Percentiles rank a stretch among this genome's conserved stretches.
Evolutionary conservation across 495 filamentous ascomycete genomes (phyloP).

Genomic region (Physcia stellaris): DNA sequence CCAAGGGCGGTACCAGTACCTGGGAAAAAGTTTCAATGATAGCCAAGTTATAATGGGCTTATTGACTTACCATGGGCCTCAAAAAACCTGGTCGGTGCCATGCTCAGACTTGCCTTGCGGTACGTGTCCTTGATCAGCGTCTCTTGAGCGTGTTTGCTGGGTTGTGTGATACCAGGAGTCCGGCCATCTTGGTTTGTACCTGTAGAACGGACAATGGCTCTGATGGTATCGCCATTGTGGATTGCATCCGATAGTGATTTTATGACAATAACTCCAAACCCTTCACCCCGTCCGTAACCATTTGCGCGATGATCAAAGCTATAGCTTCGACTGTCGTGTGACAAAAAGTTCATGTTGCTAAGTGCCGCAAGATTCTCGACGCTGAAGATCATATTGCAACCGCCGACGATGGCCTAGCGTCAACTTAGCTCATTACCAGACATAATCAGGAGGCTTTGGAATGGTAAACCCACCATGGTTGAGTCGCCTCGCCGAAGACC

Average conservation of each 20-base stretch:
- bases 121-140: conserved; percentile 12
- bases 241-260: conserved; percentile 26
- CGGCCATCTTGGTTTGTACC: conserved; percentile 24
- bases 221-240: conserved; percentile 26
- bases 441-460: conserved; percentile 7
- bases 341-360: conserved; percentile 1
- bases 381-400: conserved; percentile 26
- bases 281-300: conserved; percentile 32
- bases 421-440: conserved; percentile 13
- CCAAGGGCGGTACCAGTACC: conserved; percentile 23
- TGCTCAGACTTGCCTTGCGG: conserved; percentile 7
- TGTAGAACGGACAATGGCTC: conserved; percentile 23
- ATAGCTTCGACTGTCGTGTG: conserved; percentile 18
- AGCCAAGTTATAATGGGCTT: no score
- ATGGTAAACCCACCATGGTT: conserved; percentile 14
- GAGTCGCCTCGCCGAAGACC: conserved; percentile 31
- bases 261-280: conserved; percentile 25
- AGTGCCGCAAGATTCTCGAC: not conserved
- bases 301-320: conserved; percentile 16
- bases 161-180: conserved; percentile 21
- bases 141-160: conserved; percentile 12
- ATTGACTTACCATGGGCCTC: conserved; percentile 29
- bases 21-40: no score
- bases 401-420: conserved; percentile 21
- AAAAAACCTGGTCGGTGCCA: conserved; percentile 19